Evolutionary conservation across 306 rosid species (phyloP).

Genomic region (Cicer arietinum): DNA sequence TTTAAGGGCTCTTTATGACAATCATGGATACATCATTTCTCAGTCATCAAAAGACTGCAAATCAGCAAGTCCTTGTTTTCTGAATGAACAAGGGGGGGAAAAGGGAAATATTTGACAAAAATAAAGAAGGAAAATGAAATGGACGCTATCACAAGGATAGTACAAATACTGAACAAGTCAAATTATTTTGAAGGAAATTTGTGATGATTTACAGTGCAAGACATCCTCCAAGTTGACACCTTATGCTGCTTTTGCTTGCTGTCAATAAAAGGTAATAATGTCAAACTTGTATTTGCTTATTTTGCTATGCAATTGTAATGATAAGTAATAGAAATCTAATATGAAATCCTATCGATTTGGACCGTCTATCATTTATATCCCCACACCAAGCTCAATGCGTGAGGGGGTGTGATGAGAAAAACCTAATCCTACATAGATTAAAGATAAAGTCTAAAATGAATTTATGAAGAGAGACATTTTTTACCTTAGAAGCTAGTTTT

Average conservation of each 20-base stretch:
- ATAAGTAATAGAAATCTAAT: too few relatives aligned
- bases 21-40: conserved; percentile 52
- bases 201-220: conserved; percentile 63
- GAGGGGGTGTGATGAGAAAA: too few relatives aligned
- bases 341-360: too few relatives aligned
- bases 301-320: neutral
- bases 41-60: conserved; percentile 57
- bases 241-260: conserved; percentile 84
- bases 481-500: too few relatives aligned
- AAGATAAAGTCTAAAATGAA: too few relatives aligned
- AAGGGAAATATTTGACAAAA: conserved; percentile 38
- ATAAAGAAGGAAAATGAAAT: conserved; percentile 28
- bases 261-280: conserved; percentile 24
- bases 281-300: conserved; percentile 5
- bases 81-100: conserved; percentile 44
- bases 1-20: conserved; percentile 45
- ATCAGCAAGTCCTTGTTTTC: conserved; percentile 59
- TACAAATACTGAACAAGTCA: conserved; percentile 49
- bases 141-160: conserved; percentile 44
- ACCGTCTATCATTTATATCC: too few relatives aligned
- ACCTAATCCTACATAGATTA: too few relatives aligned
- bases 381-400: too few relatives aligned
- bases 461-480: too few relatives aligned
- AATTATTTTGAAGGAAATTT: conserved; percentile 50
- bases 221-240: conserved; percentile 54